phyloP scores from a whole-genome alignment of 2,329 filamentous ascomycete genomes.

The Botrytis elliptica region DNA sequence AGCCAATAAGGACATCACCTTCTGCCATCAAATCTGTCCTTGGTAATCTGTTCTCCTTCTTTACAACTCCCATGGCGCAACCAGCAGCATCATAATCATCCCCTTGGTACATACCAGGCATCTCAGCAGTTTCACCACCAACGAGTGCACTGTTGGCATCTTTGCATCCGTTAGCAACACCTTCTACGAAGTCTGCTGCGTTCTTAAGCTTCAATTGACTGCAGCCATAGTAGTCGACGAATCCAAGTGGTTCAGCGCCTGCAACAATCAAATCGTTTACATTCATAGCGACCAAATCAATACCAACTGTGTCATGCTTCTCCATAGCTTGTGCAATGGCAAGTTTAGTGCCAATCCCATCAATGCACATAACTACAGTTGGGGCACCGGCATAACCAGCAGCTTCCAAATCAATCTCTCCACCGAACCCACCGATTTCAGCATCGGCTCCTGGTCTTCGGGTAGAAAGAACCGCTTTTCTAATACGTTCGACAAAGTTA shows the following conservation, averaged over 20 bases:
- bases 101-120: slow-evolving; percentile 85
- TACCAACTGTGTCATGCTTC: slow-evolving; percentile 91
- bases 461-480: slow-evolving; percentile 82
- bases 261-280: slow-evolving; percentile 97
- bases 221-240: slow-evolving; percentile 97
- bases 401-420: slow-evolving; percentile 73
- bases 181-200: slow-evolving; percentile 83
- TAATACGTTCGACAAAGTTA: slow-evolving; percentile 87
- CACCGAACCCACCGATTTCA: slow-evolving; percentile 83
- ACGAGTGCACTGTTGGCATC: slow-evolving; percentile 85
- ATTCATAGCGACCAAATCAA: slow-evolving; percentile 83
- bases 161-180: slow-evolving; percentile 83
- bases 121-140: slow-evolving; percentile 97
- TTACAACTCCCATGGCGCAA: slow-evolving; percentile 82
- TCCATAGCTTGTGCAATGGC: slow-evolving; percentile 89
- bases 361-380: slow-evolving; percentile 88
- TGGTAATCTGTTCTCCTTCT: slow-evolving; percentile 68
- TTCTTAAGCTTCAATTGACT: slow-evolving; percentile 77
- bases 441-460: slow-evolving; percentile 84
- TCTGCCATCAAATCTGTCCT: slow-evolving; percentile 70
- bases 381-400: slow-evolving; percentile 74
- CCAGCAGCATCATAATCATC: slow-evolving; percentile 94
- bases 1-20: slow-evolving; percentile 82
- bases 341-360: slow-evolving; percentile 95
- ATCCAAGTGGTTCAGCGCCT: slow-evolving; percentile 90